Conservation (phyloP, 2,329 filamentous ascomycete species). For the Calonectria crousiana region DNA sequence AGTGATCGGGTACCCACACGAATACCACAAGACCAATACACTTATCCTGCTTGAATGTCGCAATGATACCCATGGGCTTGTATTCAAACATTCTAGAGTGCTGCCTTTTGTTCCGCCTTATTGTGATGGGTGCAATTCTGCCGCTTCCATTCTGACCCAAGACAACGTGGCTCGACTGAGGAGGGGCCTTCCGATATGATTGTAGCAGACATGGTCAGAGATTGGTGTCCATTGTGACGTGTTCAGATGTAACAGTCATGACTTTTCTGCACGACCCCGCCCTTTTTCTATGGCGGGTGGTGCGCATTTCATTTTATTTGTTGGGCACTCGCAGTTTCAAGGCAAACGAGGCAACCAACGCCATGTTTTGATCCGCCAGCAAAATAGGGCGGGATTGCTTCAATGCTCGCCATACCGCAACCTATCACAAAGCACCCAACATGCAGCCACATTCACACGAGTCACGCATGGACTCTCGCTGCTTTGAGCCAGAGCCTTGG, state of each 20-base stretch:
- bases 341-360: neutral
- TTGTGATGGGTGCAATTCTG: neutral
- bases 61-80: neutral
- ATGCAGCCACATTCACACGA: neutral
- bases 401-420: neutral
- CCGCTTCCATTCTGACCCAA: neutral
- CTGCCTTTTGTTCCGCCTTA: neutral
- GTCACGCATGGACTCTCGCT: neutral
- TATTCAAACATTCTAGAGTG: neutral
- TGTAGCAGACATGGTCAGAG: neutral
- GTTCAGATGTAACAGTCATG: neutral
- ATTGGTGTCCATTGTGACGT: neutral
- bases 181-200: neutral
- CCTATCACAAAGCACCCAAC: neutral
- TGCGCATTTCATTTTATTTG: neutral
- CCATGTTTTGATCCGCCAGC: slow-evolving; percentile 2
- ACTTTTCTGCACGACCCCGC: neutral
- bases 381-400: slow-evolving; percentile 22
- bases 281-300: neutral
- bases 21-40: neutral
- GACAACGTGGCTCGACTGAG: neutral
- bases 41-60: neutral
- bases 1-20: neutral
- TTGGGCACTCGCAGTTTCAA: slow-evolving; percentile 11
- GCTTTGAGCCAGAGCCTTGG: neutral